These are phyloP conservation scores for Sporothrix pallida DNA, from an alignment of 2,329 filamentous ascomycete genomes.

Conservation along the genomic window DNA sequence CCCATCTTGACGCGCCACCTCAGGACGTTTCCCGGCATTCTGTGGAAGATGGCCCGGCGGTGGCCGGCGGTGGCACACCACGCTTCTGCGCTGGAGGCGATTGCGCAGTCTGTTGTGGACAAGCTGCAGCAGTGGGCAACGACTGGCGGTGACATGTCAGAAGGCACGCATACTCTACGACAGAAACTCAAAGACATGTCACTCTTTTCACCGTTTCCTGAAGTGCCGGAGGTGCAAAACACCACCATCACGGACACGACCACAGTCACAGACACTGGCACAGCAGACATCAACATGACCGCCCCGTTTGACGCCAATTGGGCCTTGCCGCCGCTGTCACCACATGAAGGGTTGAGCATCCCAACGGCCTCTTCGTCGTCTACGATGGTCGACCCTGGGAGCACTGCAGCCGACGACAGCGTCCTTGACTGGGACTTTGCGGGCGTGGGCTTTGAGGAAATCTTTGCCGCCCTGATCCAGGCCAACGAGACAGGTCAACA, in stretches of 20 bases:
- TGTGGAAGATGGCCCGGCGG: conserved; percentile 28
- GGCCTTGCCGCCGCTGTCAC: background rate
- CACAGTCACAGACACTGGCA: background rate
- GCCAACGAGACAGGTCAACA: background rate
- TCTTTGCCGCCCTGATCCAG: conserved; percentile 28
- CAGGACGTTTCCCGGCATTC: conserved; percentile 21
- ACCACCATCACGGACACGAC: too few species aligned
- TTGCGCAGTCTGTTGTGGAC: background rate
- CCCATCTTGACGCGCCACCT: conserved; percentile 25
- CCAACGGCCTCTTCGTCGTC: background rate
- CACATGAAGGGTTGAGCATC: background rate
- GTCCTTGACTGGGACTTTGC: conserved; percentile 29
- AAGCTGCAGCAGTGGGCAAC: conserved; percentile 7
- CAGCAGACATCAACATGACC: background rate
- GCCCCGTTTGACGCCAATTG: conserved; percentile 15
- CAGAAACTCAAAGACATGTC: conserved; percentile 19
- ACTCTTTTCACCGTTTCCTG: conserved; percentile 1
- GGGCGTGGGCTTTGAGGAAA: conserved; percentile 28
- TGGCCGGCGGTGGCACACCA: conserved; percentile 25
- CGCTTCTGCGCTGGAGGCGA: background rate
- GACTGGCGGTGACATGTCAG: too few species aligned
- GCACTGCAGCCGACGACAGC: background rate
- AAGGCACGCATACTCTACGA: background rate
- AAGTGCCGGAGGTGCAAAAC: background rate
- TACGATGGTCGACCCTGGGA: background rate